Conservation (phyloP, 495 filamentous ascomycete species). For the Aspergillus diversus region DNA sequence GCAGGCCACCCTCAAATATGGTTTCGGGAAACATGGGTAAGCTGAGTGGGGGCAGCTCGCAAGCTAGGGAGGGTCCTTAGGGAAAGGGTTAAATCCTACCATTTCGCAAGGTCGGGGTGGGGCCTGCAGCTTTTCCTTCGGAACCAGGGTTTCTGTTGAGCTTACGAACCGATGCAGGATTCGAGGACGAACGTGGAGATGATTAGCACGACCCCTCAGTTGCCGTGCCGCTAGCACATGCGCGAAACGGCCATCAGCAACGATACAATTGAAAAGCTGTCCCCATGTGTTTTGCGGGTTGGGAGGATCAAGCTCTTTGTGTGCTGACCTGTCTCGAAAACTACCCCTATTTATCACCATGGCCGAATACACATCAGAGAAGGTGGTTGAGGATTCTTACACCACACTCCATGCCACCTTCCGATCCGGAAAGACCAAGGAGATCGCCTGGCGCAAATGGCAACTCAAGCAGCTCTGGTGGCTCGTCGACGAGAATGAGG, state of each 20-base stretch:
- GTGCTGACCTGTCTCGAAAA: neutral
- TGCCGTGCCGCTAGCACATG: neutral
- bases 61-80: too few relatives aligned
- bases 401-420: constrained; percentile 32
- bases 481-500: constrained; percentile 68
- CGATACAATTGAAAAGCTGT: neutral
- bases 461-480: constrained; percentile 56
- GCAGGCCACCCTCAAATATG: too few relatives aligned
- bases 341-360: neutral
- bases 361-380: constrained; percentile 1
- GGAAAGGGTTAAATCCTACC: too few relatives aligned
- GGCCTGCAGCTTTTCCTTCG: neutral
- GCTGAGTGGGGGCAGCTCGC: too few relatives aligned
- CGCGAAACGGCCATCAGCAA: neutral
- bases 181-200: neutral
- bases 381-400: neutral
- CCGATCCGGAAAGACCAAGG: constrained; percentile 37
- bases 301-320: neutral
- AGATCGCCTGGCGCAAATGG: constrained; percentile 46
- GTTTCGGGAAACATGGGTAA: too few relatives aligned
- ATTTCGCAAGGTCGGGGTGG: too few relatives aligned
- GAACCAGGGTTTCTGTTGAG: neutral
- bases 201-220: neutral
- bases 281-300: neutral
- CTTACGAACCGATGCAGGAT: too few relatives aligned